Evolutionary conservation across 768 basidiomycete genomes (phyloP), one percentile per base, ranked within the genome.

Genomic region (Hebeloma cylindrosporum): DNA sequence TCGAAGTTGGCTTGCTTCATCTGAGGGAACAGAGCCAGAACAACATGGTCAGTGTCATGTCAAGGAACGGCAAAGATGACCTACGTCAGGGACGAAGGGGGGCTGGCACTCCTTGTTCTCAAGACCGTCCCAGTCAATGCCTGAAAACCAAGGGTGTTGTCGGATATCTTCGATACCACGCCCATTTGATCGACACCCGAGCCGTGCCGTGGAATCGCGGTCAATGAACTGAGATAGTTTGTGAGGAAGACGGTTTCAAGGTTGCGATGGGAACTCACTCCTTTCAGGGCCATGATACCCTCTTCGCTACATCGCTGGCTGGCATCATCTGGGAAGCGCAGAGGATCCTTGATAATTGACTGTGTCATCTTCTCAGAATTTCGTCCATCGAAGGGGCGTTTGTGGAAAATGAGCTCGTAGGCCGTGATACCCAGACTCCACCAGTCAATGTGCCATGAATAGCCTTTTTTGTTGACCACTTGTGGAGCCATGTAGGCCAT

Each of bases 401-500:
- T 73, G 58, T 75, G 77, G 70, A 88, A 89, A 22, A 94, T 66
- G n/a, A 96, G 78, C 59, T 97, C 94, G 66, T 88, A 95, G 47
- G 83, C 86, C 20, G 88, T 87, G 44, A 96, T 74, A 22, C 94
- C 94, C 14, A 97, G 74, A 60, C 90, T 93, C 94, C 94, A 97
- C 88, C 91, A 96, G 62, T 97, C 94, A 38, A 91, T 79, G 37
- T 83, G 83, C 78, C 90, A 93, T 3, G 88, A 87, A 65, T 99
- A 99, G 11, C 96, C 96, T 59, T 83, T 85, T 59, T 88, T 85
- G 40, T 79, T 81, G 32, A 97, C 75, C n/a, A 99, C 87, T 64
- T 99, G 93, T 0, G 95, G 94, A 7, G 94, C 94, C 96, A 99
- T 99, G 69, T 99, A 99, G 0, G 96, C 95, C 92, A 99, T 94